Conservation (phyloP, 2,329 filamentous ascomycete genomes). For the Fusarium bulbicola region DNA sequence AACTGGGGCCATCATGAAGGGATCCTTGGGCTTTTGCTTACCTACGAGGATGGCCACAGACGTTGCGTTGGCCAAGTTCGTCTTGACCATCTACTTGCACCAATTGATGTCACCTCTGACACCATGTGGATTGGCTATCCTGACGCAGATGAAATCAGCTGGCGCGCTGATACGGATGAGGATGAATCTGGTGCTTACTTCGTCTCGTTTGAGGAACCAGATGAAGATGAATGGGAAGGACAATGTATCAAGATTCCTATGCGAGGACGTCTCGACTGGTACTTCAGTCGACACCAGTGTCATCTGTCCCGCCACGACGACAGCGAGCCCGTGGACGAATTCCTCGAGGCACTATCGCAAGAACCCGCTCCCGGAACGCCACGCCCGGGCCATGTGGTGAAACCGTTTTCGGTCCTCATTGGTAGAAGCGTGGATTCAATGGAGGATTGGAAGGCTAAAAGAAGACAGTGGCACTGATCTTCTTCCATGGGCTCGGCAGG, state of each 20-base stretch:
- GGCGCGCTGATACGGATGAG: fast-evolving
- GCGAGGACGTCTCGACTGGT: not conserved
- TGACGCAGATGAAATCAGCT: not conserved
- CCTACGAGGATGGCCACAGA: fast-evolving
- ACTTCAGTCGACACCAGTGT: not conserved
- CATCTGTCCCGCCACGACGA: not conserved
- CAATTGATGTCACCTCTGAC: fast-evolving
- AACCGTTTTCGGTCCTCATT: not conserved
- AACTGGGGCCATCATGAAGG: fast-evolving
- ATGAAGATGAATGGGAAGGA: not conserved
- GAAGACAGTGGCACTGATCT: not conserved
- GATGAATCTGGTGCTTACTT: not conserved
- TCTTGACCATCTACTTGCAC: fast-evolving
- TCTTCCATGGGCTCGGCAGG: too few species aligned
- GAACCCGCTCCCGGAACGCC: not conserved
- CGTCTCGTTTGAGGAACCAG: not conserved
- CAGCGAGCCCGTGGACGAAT: not conserved
- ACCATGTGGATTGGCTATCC: not conserved
- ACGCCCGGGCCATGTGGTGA: fast-evolving
- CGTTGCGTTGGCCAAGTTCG: not conserved
- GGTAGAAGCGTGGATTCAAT: fast-evolving
- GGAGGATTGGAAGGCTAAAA: fast-evolving
- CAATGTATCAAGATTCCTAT: not conserved
- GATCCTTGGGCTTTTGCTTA: not conserved
- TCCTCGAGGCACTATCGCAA: not conserved